Evolutionary conservation across 768 basidiomycete species (phyloP).

Genomic region (Trametes meyenii): DNA sequence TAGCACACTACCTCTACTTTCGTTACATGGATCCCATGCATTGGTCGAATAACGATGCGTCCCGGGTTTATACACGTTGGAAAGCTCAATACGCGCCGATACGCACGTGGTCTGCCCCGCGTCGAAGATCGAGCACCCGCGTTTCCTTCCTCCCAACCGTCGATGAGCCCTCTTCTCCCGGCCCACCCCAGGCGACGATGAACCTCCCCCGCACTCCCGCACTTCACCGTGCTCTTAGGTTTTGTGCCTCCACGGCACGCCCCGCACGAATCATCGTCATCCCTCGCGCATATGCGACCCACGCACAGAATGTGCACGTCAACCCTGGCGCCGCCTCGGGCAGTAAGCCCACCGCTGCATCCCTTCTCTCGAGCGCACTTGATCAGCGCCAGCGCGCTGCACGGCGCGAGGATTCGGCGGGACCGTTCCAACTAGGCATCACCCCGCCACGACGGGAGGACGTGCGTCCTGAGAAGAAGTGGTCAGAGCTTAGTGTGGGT

Average conservation of each 20-base stretch:
- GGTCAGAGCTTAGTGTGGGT: conserved; percentile 75
- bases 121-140: conserved; percentile 2
- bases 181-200: conserved; percentile 7
- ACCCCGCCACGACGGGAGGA: conserved; percentile 55
- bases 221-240: conserved; percentile 7
- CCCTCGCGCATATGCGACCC: conserved; percentile 47
- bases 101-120: conserved; percentile 18
- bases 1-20: no score
- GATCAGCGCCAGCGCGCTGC: conserved; percentile 54
- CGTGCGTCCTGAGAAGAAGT: conserved; percentile 64
- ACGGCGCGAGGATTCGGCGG: conserved; percentile 59
- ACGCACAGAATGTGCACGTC: conserved; percentile 28
- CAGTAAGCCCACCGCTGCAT: conserved; percentile 33
- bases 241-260: background rate
- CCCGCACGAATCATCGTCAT: background rate
- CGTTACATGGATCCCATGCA: background rate
- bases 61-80: background rate
- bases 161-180: background rate
- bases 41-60: background rate
- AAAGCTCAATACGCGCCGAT: background rate
- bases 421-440: conserved; percentile 78
- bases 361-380: conserved; percentile 64
- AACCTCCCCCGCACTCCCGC: conserved; percentile 16
- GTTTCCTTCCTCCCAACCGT: background rate
- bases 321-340: background rate